Conservation (phyloP, 2,329 filamentous ascomycete genomes). For the Exophiala viscosa region DNA sequence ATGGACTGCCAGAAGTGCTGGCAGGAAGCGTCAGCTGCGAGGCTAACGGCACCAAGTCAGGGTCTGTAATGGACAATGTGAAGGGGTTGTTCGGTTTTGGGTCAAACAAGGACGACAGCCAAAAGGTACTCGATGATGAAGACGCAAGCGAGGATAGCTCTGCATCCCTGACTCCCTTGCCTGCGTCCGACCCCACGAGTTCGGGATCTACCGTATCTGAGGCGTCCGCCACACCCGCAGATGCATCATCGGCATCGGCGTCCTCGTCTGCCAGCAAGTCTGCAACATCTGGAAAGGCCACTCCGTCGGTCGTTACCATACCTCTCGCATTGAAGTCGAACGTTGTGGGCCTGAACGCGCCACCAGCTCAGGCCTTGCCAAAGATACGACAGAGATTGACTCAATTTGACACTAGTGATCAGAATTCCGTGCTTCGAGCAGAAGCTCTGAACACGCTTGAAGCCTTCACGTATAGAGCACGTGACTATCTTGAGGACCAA, state of each 20-base stretch:
- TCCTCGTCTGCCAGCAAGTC: slow-evolving; percentile 34
- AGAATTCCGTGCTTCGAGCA: slow-evolving; percentile 69
- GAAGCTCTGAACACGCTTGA: slow-evolving; percentile 92
- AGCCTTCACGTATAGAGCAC: slow-evolving; percentile 81
- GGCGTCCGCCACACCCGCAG: slow-evolving; percentile 36
- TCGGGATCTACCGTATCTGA: slow-evolving; percentile 32
- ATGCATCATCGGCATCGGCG: slow-evolving; percentile 42
- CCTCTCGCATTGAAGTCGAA: slow-evolving; percentile 49
- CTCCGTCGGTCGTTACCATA: slow-evolving; percentile 50
- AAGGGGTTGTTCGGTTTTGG: slow-evolving; percentile 97
- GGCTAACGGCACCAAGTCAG: slow-evolving; percentile 68
- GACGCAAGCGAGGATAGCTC: slow-evolving; percentile 40
- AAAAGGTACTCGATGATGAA: slow-evolving; percentile 64
- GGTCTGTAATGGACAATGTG: slow-evolving; percentile 83
- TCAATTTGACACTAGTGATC: slow-evolving; percentile 83
- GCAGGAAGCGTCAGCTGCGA: slow-evolving; percentile 82
- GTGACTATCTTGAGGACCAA: slow-evolving; percentile 75
- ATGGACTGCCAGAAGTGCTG: slow-evolving; percentile 75
- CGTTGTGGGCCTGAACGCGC: slow-evolving; percentile 41
- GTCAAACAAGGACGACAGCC: slow-evolving; percentile 74
- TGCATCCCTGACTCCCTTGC: slow-evolving; percentile 24
- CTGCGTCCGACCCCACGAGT: slow-evolving; percentile 27
- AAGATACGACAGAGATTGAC: slow-evolving; percentile 68
- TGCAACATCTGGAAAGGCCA: slow-evolving; percentile 41
- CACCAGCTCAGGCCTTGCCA: slow-evolving; percentile 36